phyloP scores from a whole-genome alignment of 202 grass and related monocot species.

The Digitaria exilis region DNA sequence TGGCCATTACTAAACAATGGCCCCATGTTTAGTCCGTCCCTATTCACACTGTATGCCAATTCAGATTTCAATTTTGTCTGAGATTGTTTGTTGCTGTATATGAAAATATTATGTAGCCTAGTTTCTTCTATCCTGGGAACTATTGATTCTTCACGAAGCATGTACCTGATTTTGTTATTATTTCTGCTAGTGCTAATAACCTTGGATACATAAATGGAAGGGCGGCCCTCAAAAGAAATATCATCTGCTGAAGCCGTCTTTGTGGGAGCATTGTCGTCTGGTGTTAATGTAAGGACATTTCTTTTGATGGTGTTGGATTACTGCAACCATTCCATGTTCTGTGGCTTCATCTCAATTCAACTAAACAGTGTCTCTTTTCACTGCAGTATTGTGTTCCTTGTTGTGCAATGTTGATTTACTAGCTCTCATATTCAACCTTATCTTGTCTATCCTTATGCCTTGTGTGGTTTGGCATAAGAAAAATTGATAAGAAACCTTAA shows the following conservation, averaged over 20 bases:
- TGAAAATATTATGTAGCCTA: not conserved
- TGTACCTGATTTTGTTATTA: not conserved
- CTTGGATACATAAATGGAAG: slow-evolving; percentile 50
- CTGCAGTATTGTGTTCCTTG: not conserved
- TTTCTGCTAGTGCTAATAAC: slow-evolving; percentile 13
- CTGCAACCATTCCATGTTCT: not conserved
- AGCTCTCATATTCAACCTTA: not conserved
- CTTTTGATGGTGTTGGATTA: not conserved
- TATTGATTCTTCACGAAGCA: not conserved
- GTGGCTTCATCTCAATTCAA: slow-evolving; percentile 18
- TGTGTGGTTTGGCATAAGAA: not conserved
- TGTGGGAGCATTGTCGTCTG: slow-evolving; percentile 79
- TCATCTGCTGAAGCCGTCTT: slow-evolving; percentile 79
- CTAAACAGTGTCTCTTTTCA: not conserved
- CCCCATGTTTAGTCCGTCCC: no score
- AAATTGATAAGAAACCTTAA: slow-evolving; percentile 25
- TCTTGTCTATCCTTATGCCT: slow-evolving; percentile 18
- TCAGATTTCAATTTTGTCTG: not conserved
- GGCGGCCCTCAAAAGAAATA: slow-evolving; percentile 42
- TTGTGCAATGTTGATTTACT: not conserved
- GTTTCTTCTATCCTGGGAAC: not conserved
- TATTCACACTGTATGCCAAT: not conserved
- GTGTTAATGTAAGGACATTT: slow-evolving; percentile 68
- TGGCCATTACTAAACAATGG: not conserved
- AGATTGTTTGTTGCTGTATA: not conserved